A percentile compares a stretch with the other conserved stretches of the same genome.
Evolutionary conservation across 2,329 filamentous ascomycete species (phyloP).

Genomic region (Teratosphaeria pseudoeucalypti): DNA sequence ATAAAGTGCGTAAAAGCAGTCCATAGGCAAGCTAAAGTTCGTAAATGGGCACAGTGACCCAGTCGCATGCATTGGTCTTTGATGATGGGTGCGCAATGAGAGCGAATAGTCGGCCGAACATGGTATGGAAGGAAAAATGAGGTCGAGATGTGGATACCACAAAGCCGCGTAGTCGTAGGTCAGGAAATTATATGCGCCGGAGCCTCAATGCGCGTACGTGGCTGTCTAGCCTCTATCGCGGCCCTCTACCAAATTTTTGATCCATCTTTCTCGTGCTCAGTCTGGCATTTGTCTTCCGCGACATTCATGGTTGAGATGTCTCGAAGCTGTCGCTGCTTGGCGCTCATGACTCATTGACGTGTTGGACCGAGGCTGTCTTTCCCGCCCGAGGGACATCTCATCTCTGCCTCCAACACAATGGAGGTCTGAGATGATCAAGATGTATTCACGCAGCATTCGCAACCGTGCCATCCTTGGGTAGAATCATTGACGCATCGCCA

Average conservation of each 20-base stretch:
- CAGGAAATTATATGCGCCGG: neutral
- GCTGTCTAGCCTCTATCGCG: neutral
- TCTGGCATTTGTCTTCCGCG: neutral
- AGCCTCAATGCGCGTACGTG: neutral
- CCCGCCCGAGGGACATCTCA: neutral
- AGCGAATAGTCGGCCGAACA: neutral
- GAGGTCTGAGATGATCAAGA: neutral
- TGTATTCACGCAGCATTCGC: neutral
- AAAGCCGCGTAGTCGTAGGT: neutral
- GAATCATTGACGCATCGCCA: neutral
- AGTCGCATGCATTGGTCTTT: neutral
- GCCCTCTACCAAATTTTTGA: neutral
- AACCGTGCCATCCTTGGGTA: neutral
- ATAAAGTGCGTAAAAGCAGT: neutral
- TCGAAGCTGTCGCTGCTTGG: neutral
- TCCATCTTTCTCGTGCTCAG: neutral
- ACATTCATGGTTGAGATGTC: neutral
- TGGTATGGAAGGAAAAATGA: neutral
- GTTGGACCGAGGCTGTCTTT: neutral
- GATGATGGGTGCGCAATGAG: neutral
- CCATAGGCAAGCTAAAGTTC: neutral
- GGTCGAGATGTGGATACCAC: neutral
- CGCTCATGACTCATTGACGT: neutral
- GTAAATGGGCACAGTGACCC: neutral
- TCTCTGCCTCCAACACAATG: neutral